Evolutionary conservation across 129 eudicot genomes (phyloP).

Genomic region (Flaveria linearis): DNA sequence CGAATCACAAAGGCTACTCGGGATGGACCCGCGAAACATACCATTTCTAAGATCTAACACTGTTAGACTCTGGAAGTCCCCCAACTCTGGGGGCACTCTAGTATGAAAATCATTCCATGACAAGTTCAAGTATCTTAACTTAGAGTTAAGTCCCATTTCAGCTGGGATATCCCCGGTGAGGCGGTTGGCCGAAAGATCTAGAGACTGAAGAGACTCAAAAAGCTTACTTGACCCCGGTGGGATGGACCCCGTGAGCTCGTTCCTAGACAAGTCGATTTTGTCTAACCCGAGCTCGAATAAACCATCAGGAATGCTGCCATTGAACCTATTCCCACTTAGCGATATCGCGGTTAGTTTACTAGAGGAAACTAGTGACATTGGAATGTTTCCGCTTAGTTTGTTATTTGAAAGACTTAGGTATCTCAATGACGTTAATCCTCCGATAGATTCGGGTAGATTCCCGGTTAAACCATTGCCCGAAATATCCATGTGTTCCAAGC

Average conservation of each 20-base stretch:
- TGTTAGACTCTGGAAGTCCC: slow-evolving; percentile 67
- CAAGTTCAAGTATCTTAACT: slow-evolving; percentile 72
- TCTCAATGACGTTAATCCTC: slow-evolving; percentile 46
- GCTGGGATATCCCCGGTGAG: slow-evolving; percentile 74
- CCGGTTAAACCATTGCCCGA: slow-evolving; percentile 68
- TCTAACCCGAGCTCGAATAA: slow-evolving; percentile 67
- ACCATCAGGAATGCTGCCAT: slow-evolving; percentile 67
- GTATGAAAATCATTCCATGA: slow-evolving; percentile 79
- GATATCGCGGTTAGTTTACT: slow-evolving; percentile 40
- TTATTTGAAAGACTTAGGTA: slow-evolving; percentile 54
- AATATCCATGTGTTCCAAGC: slow-evolving; percentile 62
- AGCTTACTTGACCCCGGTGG: slow-evolving; percentile 64
- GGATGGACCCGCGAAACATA: slow-evolving; percentile 58
- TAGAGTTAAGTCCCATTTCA: slow-evolving; percentile 74
- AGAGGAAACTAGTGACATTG: slow-evolving; percentile 45
- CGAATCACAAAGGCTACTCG: slow-evolving; percentile 73
- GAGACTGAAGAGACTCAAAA: slow-evolving; percentile 50
- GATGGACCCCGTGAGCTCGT: slow-evolving; percentile 60
- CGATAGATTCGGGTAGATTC: slow-evolving; percentile 53
- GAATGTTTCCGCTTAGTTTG: slow-evolving; percentile 56
- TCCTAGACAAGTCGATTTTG: slow-evolving; percentile 62
- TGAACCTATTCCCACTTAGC: slow-evolving; percentile 53
- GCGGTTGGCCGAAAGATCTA: slow-evolving; percentile 77
- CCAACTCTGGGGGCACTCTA: slow-evolving; percentile 76
- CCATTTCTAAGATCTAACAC: slow-evolving; percentile 77